Evolutionary conservation across 441 rosid genomes (phyloP), one percentile per base, ranked within the genome.

Genomic region (California macrophylla): DNA sequence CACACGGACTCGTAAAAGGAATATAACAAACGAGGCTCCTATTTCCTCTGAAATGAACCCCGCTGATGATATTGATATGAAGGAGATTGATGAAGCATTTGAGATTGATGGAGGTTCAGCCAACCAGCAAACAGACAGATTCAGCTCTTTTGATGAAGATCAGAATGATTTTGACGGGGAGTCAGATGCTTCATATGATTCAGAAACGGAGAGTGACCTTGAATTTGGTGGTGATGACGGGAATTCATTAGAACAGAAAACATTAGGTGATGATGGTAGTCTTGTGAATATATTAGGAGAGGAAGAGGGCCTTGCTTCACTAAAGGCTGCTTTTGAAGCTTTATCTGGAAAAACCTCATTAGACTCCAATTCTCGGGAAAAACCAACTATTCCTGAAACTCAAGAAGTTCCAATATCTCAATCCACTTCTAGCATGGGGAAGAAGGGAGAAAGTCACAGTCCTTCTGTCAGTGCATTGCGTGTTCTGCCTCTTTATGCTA

Each of bases 401-500:
- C 69, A 68, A 15, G 81, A 73, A 60, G 83, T 28, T 71, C 38
- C 28, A 62, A 29, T 74, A 16, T 82, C 76, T 75, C 80, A 71
- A 67, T 29, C 69, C 18, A 70, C 61, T 66, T 30, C 67, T 66
- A 47, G 12, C 28, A 25, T 13, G 40, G 76, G 72, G 69, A 81
- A 74, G 74, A 72, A 26, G 7, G 78, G 65, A 52, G 76, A 72
- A 74, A 66, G 76, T 70, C 80, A 69, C 68, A 75, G 72, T 50
- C 38, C 23, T 64, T 26, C 68, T 64, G 21, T 69, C 47, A 78
- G 83, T 68, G 66, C 79, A n/a, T 68, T 93, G 77, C 79, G 72
- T 67, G 95, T 91, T 74, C 83, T 91, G 68, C 98, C 98, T 38
- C 96, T 93, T 58, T 91, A 88, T 71, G 98, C 98, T 10, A 91